Percentiles rank a stretch among this genome's conserved stretches.
These are phyloP conservation scores for Coemansia sp. DNA, from an alignment of 192 early-diverging fungal species.

Conservation along the genomic window DNA sequence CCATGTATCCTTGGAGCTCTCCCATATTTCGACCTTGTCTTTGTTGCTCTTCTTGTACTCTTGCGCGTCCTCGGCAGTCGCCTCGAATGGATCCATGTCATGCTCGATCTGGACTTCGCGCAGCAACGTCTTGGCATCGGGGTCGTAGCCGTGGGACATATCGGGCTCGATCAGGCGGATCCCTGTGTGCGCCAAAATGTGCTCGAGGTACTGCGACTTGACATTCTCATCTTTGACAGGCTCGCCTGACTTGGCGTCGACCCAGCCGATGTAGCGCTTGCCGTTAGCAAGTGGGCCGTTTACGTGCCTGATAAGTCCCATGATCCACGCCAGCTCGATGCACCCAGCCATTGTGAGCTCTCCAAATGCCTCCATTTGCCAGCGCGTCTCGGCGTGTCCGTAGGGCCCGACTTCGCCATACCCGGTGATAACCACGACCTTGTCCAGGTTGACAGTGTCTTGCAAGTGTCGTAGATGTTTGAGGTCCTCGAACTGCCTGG, in stretches of 20 bases:
- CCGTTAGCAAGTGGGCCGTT: slow-evolving; percentile 41
- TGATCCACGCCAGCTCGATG: slow-evolving; percentile 98
- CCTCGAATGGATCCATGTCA: slow-evolving; percentile 86
- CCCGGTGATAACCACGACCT: slow-evolving; percentile 89
- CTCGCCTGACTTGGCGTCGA: slow-evolving; percentile 80
- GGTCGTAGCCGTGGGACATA: slow-evolving; percentile 83
- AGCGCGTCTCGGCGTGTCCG: slow-evolving; percentile 88
- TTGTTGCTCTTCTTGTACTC: slow-evolving; percentile 83
- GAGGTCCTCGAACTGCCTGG: slow-evolving; percentile 56
- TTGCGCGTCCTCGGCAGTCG: slow-evolving; percentile 80
- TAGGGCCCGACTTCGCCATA: slow-evolving; percentile 93
- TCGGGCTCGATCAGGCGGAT: too few relatives aligned
- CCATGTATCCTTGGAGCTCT: slow-evolving; percentile 55
- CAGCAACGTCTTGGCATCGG: slow-evolving; percentile 76
- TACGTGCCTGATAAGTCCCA: slow-evolving; percentile 91
- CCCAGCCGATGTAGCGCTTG: slow-evolving; percentile 68
- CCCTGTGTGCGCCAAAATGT: slow-evolving; percentile 83
- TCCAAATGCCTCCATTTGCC: slow-evolving; percentile 93
- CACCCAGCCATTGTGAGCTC: slow-evolving; percentile 58
- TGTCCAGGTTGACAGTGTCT: slow-evolving; percentile 86
- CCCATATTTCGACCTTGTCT: slow-evolving; percentile 66
- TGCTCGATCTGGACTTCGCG: slow-evolving; percentile 89
- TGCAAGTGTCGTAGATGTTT: slow-evolving; percentile 64
- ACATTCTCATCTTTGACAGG: slow-evolving; percentile 84
- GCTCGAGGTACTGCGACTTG: slow-evolving; percentile 87